phyloP scores from a whole-genome alignment of 2,329 filamentous ascomycete species.

The Fusarium sp. region DNA sequence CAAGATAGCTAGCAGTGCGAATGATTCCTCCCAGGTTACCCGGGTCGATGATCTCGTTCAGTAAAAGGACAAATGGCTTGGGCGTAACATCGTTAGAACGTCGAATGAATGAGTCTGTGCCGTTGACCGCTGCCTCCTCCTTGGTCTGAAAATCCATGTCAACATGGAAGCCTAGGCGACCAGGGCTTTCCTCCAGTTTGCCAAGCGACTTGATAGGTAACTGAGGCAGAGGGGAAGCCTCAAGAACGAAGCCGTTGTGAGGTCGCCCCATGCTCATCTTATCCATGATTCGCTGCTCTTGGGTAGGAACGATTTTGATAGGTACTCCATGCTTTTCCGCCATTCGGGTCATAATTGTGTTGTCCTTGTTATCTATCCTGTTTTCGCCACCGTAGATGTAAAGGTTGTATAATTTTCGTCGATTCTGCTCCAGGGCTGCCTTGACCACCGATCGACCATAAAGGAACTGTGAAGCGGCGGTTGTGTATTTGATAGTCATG shows the following conservation, averaged over 20 bases:
- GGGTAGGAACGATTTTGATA: slow-evolving; percentile 69
- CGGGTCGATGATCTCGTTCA: slow-evolving; percentile 84
- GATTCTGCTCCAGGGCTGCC: slow-evolving; percentile 75
- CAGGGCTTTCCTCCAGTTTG: slow-evolving; percentile 58
- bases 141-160: slow-evolving; percentile 74
- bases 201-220: slow-evolving; percentile 73
- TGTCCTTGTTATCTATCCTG: slow-evolving; percentile 62
- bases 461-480: slow-evolving; percentile 89
- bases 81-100: slow-evolving; percentile 52
- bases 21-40: slow-evolving; percentile 93
- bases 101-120: slow-evolving; percentile 65
- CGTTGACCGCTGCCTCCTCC: slow-evolving; percentile 82
- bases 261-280: slow-evolving; percentile 85
- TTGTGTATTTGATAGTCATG: slow-evolving; percentile 70
- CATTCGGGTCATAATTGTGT: slow-evolving; percentile 58
- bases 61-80: slow-evolving; percentile 77
- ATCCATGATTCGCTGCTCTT: slow-evolving; percentile 78
- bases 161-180: slow-evolving; percentile 67
- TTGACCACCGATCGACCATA: slow-evolving; percentile 87
- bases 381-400: slow-evolving; percentile 77
- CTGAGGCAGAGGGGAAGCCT: slow-evolving; percentile 85
- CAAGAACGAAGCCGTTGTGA: slow-evolving; percentile 90
- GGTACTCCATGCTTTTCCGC: slow-evolving; percentile 64
- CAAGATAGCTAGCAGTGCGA: slow-evolving; percentile 90
- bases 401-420: slow-evolving; percentile 83